phyloP scores from a whole-genome alignment of 768 basidiomycete genomes.

The Arthromyces matolae region DNA sequence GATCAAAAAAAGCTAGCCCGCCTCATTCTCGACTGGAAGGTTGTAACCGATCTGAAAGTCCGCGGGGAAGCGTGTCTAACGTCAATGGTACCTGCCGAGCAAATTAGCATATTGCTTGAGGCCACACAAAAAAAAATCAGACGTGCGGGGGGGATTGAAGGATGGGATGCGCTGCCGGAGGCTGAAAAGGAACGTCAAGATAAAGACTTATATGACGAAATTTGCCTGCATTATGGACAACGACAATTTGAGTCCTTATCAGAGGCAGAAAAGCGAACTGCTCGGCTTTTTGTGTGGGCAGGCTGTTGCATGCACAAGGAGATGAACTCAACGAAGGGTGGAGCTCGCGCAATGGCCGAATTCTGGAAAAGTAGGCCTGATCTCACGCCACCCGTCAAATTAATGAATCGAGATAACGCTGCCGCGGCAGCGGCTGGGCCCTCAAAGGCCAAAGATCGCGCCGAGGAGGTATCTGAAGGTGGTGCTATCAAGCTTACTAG shows the following conservation, averaged over 20 bases:
- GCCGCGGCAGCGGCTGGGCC: constrained; percentile 14
- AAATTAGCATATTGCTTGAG: constrained; percentile 17
- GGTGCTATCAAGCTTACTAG: constrained; percentile 22
- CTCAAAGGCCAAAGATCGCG: constrained; percentile 9
- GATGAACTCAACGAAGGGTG: constrained; percentile 25
- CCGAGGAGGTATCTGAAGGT: constrained; percentile 17
- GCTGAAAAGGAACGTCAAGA: too few species aligned
- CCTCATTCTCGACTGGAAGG: constrained; percentile 2
- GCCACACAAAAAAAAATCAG: too few species aligned
- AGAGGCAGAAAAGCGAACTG: too few species aligned
- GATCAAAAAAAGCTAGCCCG: constrained; percentile 3
- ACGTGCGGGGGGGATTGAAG: too few species aligned
- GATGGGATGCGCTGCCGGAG: too few species aligned
- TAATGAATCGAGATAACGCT: constrained; percentile 23
- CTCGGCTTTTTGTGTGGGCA: too few species aligned
- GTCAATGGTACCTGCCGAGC: constrained; percentile 8
- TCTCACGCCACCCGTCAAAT: constrained; percentile 13
- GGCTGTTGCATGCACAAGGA: too few species aligned
- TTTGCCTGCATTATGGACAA: too few species aligned
- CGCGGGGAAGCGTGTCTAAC: constrained; percentile 4
- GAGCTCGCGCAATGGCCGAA: constrained; percentile 14
- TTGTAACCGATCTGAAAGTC: constrained; percentile 16
- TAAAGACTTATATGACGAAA: too few species aligned
- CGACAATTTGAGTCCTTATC: too few species aligned
- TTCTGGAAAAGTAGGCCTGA: constrained; percentile 19